Conservation (phyloP, 495 filamentous ascomycete species). For the Penicillium nucicola region DNA sequence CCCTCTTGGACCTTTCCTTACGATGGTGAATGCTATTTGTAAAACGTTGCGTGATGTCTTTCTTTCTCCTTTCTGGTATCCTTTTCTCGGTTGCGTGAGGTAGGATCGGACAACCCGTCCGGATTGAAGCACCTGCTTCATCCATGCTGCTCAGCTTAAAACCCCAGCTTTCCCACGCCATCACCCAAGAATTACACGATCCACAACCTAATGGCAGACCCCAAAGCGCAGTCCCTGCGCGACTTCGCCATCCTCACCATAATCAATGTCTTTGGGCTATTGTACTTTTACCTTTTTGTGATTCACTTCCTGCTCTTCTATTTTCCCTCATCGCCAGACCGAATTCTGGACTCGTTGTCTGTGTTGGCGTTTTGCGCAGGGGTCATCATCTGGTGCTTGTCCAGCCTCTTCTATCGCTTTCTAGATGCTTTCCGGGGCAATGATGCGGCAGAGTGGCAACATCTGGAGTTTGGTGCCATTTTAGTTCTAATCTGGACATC, state of each 20-base stretch:
- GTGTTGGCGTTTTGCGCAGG: not conserved
- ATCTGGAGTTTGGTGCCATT: not conserved
- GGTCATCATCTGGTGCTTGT: not conserved
- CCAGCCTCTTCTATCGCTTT: not conserved
- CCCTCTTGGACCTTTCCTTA: too few relatives aligned
- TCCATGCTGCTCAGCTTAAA: too few relatives aligned
- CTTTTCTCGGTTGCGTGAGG: too few relatives aligned
- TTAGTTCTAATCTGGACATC: not conserved
- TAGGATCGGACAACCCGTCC: too few relatives aligned
- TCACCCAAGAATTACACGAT: too few relatives aligned
- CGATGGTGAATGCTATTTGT: too few relatives aligned
- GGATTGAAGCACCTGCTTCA: too few relatives aligned
- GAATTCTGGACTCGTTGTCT: not conserved
- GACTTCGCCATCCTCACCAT: not conserved
- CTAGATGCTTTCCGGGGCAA: not conserved
- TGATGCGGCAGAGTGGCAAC: not conserved
- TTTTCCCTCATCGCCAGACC: not conserved
- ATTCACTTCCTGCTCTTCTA: not conserved
- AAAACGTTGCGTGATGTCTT: too few relatives aligned
- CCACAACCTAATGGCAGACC: not conserved
- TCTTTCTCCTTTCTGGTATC: too few relatives aligned
- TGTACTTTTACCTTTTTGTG: not conserved
- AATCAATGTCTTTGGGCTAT: not conserved
- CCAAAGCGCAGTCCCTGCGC: not conserved
- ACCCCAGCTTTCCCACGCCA: too few relatives aligned